These are phyloP conservation scores for Glebionis coronaria DNA, from an alignment of 129 eudicot genomes.

Conservation along the genomic window DNA sequence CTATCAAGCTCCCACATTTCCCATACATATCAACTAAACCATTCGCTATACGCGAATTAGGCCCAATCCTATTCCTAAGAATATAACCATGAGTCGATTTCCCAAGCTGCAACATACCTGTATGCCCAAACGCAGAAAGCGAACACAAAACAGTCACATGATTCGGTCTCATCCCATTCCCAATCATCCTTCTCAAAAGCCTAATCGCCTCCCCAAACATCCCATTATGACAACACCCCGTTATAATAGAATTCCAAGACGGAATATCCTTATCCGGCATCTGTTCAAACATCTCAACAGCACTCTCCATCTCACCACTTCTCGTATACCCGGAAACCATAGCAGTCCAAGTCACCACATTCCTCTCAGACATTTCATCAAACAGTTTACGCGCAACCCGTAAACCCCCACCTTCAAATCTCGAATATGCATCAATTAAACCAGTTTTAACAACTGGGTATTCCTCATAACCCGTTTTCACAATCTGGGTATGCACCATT, in stretches of 20 bases:
- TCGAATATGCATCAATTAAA: constrained; percentile 55
- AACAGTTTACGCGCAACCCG: constrained; percentile 60
- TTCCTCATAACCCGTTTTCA: constrained; percentile 56
- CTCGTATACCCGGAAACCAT: constrained; percentile 79
- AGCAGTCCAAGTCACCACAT: constrained; percentile 82
- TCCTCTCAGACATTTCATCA: constrained; percentile 82
- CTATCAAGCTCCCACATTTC: constrained; percentile 72
- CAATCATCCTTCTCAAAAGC: constrained; percentile 56
- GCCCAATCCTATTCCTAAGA: constrained; percentile 40
- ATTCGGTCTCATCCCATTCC: constrained; percentile 47
- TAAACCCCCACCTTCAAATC: constrained; percentile 40
- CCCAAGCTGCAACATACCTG: constrained; percentile 76
- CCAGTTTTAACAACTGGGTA: constrained; percentile 85
- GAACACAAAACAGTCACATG: constrained; percentile 53
- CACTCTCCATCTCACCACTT: constrained; percentile 66
- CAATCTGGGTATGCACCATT: constrained; percentile 68
- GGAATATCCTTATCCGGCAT: constrained; percentile 70
- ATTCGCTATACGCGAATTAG: constrained; percentile 41
- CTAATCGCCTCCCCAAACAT: constrained; percentile 58
- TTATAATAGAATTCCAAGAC: constrained; percentile 64
- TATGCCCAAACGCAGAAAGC: constrained; percentile 67
- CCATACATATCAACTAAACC: constrained; percentile 83
- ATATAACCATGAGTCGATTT: constrained; percentile 58
- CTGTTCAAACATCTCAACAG: constrained; percentile 62
- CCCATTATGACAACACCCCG: constrained; percentile 72